Evolutionary conservation across 768 basidiomycete genomes (phyloP).

Genomic region (Lentinus brumalis): DNA sequence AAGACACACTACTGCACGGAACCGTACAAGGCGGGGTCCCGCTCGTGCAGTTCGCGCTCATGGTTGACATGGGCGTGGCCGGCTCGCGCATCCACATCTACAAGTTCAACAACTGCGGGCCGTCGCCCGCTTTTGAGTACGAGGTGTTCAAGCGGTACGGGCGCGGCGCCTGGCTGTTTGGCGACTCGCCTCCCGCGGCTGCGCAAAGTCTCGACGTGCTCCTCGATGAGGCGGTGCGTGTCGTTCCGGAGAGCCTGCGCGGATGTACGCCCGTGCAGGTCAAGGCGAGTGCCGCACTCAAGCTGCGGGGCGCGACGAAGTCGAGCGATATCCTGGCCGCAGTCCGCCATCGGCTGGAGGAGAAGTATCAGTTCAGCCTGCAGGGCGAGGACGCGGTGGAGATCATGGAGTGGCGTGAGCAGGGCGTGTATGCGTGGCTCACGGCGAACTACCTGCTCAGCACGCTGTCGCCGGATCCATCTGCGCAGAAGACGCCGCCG

Average conservation of each 20-base stretch:
- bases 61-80: constrained; percentile 98
- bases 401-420: constrained; percentile 95
- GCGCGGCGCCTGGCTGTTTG: constrained; percentile 75
- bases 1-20: constrained; percentile 72
- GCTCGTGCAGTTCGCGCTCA: constrained; percentile 90
- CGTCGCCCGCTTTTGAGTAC: constrained; percentile 82
- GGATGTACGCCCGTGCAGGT: constrained; percentile 86
- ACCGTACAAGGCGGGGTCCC: constrained; percentile 50
- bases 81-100: constrained; percentile 98
- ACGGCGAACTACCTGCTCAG: constrained; percentile 92
- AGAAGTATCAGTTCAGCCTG: constrained; percentile 68
- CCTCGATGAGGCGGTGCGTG: constrained; percentile 75
- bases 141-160: constrained; percentile 86
- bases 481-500: constrained; percentile 45
- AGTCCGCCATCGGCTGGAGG: constrained; percentile 60
- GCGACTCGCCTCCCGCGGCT: constrained; percentile 61
- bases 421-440: constrained; percentile 99
- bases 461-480: constrained; percentile 54
- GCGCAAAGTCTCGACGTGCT: constrained; percentile 79
- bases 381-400: constrained; percentile 66
- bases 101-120: constrained; percentile 92
- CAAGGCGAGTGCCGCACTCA: constrained; percentile 89
- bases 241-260: constrained; percentile 68
- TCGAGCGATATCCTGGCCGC: constrained; percentile 74
- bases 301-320: constrained; percentile 64